Evolutionary conservation across 208 protist species (phyloP).

Genomic region (Leptomonas pyrrhocoris): DNA sequence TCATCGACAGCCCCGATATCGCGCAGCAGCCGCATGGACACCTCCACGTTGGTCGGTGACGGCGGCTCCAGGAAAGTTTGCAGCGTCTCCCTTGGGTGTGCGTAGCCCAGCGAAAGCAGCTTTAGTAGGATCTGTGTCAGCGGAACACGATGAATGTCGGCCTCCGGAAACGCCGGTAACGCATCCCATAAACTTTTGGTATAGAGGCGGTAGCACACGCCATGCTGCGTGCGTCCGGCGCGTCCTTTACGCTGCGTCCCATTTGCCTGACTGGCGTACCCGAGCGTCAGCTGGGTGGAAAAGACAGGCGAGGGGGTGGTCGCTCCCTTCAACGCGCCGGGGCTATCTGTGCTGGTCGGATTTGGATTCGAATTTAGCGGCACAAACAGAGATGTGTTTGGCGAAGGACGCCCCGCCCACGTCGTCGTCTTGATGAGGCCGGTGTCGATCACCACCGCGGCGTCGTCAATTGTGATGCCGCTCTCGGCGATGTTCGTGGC

Average conservation of each 20-base stretch:
- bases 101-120: slow-evolving; percentile 73
- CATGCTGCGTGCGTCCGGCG: slow-evolving; percentile 97
- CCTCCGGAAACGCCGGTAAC: slow-evolving; percentile 73
- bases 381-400: slow-evolving; percentile 1
- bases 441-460: slow-evolving; percentile 95
- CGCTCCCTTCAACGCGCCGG: neutral
- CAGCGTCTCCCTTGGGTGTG: slow-evolving; percentile 69
- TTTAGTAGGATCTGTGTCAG: slow-evolving; percentile 94
- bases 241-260: slow-evolving; percentile 99
- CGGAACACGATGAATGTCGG: slow-evolving; percentile 94
- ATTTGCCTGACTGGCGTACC: slow-evolving; percentile 93
- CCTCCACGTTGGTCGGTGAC: slow-evolving; percentile 53
- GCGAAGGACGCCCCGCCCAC: slow-evolving; percentile 42
- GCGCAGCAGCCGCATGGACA: slow-evolving; percentile 63
- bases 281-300: slow-evolving; percentile 73
- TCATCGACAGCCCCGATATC: slow-evolving; percentile 65
- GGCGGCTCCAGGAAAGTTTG: slow-evolving; percentile 82
- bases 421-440: slow-evolving; percentile 93
- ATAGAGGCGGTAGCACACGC: slow-evolving; percentile 98
- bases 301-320: slow-evolving; percentile 29
- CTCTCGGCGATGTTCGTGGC: slow-evolving; percentile 98
- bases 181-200: slow-evolving; percentile 68
- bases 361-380: neutral
- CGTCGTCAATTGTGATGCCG: slow-evolving; percentile 96
- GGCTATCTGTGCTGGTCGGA: neutral